These are phyloP conservation scores for Closterium sp. DNA, from an alignment of 139 green algal genomes.

Conservation along the genomic window DNA sequence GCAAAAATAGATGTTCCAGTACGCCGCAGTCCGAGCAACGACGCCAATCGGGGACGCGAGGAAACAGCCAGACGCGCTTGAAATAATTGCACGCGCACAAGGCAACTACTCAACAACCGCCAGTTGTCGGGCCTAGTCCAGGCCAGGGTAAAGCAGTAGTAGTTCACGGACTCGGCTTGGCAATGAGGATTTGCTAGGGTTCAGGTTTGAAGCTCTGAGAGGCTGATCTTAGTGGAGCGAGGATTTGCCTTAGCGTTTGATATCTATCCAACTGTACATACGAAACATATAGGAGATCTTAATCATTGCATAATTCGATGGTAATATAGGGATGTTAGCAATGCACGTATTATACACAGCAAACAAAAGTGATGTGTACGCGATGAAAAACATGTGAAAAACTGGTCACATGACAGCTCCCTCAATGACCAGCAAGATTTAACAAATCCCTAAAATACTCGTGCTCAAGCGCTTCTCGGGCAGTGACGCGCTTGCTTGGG, in stretches of 20 bases:
- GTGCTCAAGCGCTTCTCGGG: slow-evolving; percentile 37
- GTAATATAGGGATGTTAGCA: neutral
- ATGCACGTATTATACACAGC: neutral
- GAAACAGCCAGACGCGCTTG: neutral
- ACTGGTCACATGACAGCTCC: neutral
- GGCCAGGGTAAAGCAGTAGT: too few species aligned
- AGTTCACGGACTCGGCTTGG: too few species aligned
- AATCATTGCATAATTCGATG: too few species aligned
- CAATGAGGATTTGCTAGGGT: neutral
- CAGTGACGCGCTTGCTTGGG: slow-evolving; percentile 44
- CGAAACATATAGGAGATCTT: too few species aligned
- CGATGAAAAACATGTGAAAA: too few species aligned
- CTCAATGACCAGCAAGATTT: neutral
- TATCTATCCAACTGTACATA: too few species aligned
- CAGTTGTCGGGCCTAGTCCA: neutral
- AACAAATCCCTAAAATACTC: slow-evolving; percentile 43
- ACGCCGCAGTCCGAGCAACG: neutral
- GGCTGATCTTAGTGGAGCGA: neutral
- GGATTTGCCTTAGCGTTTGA: too few species aligned
- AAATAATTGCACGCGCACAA: neutral
- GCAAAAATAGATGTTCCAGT: neutral
- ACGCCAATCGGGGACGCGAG: neutral
- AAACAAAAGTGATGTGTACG: too few species aligned
- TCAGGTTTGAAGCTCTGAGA: neutral
- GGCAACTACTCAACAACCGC: neutral